A percentile compares a stretch with the other conserved stretches of the same genome.
Conservation (phyloP, 768 basidiomycete genomes). For the Russula vinacea region DNA sequence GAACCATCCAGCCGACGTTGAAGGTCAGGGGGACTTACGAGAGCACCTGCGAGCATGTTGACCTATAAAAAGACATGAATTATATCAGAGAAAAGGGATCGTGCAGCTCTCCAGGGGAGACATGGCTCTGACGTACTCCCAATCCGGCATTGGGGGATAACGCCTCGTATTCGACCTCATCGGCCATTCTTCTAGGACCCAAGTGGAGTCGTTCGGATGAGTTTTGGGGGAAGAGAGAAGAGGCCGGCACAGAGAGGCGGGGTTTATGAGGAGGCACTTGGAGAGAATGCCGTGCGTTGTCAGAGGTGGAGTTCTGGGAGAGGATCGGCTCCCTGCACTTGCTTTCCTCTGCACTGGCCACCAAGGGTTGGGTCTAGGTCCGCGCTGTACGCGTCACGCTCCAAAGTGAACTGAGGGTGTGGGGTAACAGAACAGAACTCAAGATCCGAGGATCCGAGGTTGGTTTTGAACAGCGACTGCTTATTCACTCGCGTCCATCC, state of each 20-base stretch:
- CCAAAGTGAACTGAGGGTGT: not conserved
- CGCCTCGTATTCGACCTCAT: constrained; percentile 62
- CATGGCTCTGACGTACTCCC: constrained; percentile 46
- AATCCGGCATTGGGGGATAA: constrained; percentile 76
- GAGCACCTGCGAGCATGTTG: constrained; percentile 95
- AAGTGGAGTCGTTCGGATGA: not conserved
- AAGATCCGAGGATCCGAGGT: not conserved
- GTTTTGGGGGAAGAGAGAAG: not conserved
- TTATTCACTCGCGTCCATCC: not conserved
- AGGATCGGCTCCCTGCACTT: constrained; percentile 5
- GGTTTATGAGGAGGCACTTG: not conserved
- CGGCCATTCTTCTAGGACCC: constrained; percentile 38
- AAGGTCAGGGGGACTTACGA: constrained; percentile 54
- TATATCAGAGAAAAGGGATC: constrained; percentile 23
- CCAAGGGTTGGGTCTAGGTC: not conserved
- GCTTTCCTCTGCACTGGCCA: not conserved
- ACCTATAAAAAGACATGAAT: constrained; percentile 49
- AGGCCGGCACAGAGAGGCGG: not conserved
- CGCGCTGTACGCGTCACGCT: not conserved
- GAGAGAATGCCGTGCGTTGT: constrained; percentile 3
- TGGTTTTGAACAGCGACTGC: not conserved
- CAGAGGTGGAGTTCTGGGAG: not conserved
- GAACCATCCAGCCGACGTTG: not conserved
- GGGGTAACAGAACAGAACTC: not conserved
- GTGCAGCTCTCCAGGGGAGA: not conserved